phyloP scores from a whole-genome alignment of 2,329 filamentous ascomycete genomes.

The Paraphoma sp. region DNA sequence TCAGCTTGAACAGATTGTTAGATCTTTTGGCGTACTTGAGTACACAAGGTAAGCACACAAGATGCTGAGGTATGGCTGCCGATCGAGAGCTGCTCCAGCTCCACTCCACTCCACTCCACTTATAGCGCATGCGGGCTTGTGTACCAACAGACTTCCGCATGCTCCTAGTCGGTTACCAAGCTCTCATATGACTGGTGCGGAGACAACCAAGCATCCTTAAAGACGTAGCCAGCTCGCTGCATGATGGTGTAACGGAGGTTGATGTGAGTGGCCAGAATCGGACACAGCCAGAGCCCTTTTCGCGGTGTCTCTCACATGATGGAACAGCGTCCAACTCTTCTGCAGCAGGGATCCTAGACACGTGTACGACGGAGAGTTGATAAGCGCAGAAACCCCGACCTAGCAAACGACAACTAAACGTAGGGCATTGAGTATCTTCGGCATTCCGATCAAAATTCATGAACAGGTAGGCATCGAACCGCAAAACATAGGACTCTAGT shows the following conservation, averaged over 20 bases:
- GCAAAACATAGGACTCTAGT: too few relatives aligned
- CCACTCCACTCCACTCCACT: slow-evolving; percentile 5
- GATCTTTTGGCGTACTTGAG: too few relatives aligned
- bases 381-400: background rate
- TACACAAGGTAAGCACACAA: background rate
- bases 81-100: slow-evolving; percentile 2
- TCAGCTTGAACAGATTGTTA: too few relatives aligned
- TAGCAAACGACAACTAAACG: too few relatives aligned
- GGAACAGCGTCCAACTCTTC: background rate
- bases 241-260: slow-evolving; percentile 30
- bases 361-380: slow-evolving; percentile 15
- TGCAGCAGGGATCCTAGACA: slow-evolving; percentile 16
- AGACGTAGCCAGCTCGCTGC: slow-evolving; percentile 16
- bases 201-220: slow-evolving; percentile 12
- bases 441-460: too few relatives aligned
- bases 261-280: slow-evolving; percentile 29
- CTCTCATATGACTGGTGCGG: background rate
- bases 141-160: slow-evolving; percentile 3
- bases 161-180: slow-evolving; percentile 2
- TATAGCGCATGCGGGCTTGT: slow-evolving; percentile 6
- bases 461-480: too few relatives aligned
- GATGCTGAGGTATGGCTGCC: background rate
- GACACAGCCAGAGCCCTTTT: background rate
- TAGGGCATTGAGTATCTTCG: too few relatives aligned
- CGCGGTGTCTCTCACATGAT: background rate